phyloP scores from a whole-genome alignment of 1,284 basidiomycete genomes.

The Rhodotorula sp. region DNA sequence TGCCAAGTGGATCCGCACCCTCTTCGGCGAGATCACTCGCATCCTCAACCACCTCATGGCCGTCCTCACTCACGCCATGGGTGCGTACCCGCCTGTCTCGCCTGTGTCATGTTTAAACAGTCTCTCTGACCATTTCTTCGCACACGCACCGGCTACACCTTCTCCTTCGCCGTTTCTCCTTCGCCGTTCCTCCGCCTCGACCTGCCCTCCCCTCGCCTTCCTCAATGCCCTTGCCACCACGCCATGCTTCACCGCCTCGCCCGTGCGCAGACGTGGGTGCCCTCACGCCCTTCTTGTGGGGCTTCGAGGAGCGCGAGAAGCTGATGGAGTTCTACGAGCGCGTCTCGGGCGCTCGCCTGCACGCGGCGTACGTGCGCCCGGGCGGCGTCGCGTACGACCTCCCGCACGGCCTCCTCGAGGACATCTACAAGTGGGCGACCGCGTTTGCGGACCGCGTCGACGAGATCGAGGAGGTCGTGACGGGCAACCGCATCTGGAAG shows the following conservation, averaged over 20 bases:
- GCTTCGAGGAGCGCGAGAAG: slow-evolving; percentile 99
- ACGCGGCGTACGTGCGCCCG: slow-evolving; percentile 96
- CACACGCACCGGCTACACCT: too few relatives aligned
- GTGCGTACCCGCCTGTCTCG: slow-evolving; percentile 22
- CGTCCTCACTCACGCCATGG: slow-evolving; percentile 88
- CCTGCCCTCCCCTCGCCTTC: not conserved
- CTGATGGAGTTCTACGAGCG: slow-evolving; percentile 99
- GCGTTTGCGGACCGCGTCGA: slow-evolving; percentile 85
- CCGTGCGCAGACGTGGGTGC: slow-evolving; percentile 76
- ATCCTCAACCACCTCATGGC: slow-evolving; percentile 98
- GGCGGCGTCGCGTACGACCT: slow-evolving; percentile 98
- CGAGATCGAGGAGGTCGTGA: slow-evolving; percentile 97
- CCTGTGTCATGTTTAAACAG: not conserved
- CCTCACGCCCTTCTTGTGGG: slow-evolving; percentile 98
- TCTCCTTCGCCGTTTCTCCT: not conserved
- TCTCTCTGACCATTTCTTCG: too few relatives aligned
- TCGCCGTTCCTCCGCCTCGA: not conserved
- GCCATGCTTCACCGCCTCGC: too few relatives aligned
- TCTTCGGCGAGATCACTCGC: slow-evolving; percentile 97
- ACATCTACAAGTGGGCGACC: slow-evolving; percentile 97
- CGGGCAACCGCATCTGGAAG: slow-evolving; percentile 98
- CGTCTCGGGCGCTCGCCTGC: slow-evolving; percentile 94
- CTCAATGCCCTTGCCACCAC: not conserved
- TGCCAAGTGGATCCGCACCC: slow-evolving; percentile 96
- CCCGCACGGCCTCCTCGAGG: slow-evolving; percentile 92